Conservation (phyloP, 495 filamentous ascomycete genomes). For the Echria macrotheca region DNA sequence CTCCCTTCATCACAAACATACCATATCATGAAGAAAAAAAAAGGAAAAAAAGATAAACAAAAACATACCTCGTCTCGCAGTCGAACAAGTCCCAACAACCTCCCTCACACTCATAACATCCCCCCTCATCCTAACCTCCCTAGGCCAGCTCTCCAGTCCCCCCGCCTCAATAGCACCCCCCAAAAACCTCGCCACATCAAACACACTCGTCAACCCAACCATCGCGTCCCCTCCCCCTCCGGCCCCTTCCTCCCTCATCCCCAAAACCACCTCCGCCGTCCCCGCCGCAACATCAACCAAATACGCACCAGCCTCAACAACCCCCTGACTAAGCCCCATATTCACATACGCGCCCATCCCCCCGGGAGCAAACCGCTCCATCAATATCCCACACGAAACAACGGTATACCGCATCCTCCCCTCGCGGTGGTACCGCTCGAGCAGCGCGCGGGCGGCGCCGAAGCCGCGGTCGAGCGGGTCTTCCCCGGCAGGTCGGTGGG, state of each 20-base stretch:
- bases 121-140: slow-evolving; percentile 60
- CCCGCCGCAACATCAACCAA: slow-evolving; percentile 55
- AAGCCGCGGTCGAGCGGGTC: slow-evolving; percentile 51
- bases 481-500: slow-evolving; percentile 42
- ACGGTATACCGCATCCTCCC: slow-evolving; percentile 56
- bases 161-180: slow-evolving; percentile 56
- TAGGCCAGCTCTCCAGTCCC: slow-evolving; percentile 56
- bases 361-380: slow-evolving; percentile 64
- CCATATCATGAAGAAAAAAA: too few relatives aligned
- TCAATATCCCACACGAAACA: slow-evolving; percentile 70
- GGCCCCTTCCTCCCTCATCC: too few relatives aligned
- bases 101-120: slow-evolving; percentile 52
- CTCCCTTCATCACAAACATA: too few relatives aligned
- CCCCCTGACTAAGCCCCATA: slow-evolving; percentile 45
- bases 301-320: slow-evolving; percentile 55
- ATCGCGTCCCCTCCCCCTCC: slow-evolving; percentile 42
- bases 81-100: slow-evolving; percentile 41
- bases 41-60: background rate
- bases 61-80: slow-evolving; percentile 35
- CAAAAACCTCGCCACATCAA: slow-evolving; percentile 63
- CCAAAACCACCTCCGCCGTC: slow-evolving; percentile 55
- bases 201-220: slow-evolving; percentile 61
- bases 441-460: slow-evolving; percentile 45
- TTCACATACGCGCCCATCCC: slow-evolving; percentile 51
- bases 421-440: slow-evolving; percentile 44